Evolutionary conservation across 2,329 filamentous ascomycete species (phyloP).

Genomic region (Juglanconis sp.): DNA sequence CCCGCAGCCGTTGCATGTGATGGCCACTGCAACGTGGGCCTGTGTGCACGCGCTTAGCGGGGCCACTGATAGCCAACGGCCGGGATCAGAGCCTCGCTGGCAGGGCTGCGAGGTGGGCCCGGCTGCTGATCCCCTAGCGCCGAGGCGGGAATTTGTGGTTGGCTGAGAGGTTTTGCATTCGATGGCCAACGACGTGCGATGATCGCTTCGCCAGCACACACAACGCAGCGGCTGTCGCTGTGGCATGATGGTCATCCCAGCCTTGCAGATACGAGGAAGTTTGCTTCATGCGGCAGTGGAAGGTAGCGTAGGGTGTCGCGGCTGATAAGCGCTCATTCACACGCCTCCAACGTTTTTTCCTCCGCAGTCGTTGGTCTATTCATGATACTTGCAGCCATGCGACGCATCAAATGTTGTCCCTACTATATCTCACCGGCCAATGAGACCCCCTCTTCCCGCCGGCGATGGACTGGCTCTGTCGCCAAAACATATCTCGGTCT

Average conservation of each 20-base stretch:
- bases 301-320: background rate
- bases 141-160: background rate
- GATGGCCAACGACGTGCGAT: background rate
- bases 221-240: background rate
- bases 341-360: background rate
- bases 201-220: background rate
- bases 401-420: too few relatives aligned
- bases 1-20: too few relatives aligned
- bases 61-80: background rate
- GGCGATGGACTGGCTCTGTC: background rate
- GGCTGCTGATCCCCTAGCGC: background rate
- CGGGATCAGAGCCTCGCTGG: background rate
- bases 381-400: too few relatives aligned
- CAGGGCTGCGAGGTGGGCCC: background rate
- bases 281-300: background rate
- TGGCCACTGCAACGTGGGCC: too few relatives aligned
- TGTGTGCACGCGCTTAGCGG: too few relatives aligned
- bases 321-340: too few relatives aligned
- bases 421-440: too few relatives aligned
- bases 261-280: constrained; percentile 5
- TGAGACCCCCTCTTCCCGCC: too few relatives aligned
- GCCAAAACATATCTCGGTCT: background rate
- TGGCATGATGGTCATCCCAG: background rate
- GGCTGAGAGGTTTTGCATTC: too few relatives aligned
- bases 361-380: too few relatives aligned